Evolutionary conservation across 139 green algal species (phyloP).

Genomic region (Eudorina sp.): DNA sequence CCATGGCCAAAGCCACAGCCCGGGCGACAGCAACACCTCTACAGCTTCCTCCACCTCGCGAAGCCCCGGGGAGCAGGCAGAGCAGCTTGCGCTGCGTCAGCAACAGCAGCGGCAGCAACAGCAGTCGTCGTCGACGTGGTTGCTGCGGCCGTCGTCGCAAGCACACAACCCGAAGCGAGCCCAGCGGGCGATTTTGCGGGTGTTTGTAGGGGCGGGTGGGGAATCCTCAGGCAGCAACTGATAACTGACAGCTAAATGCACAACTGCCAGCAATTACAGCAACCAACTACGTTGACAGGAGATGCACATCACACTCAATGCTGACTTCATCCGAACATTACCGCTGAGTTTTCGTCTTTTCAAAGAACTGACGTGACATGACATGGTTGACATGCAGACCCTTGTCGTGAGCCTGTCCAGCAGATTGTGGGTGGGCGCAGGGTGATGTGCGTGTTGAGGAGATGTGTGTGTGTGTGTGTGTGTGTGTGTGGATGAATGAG

Average conservation of each 20-base stretch:
- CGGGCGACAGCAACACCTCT: not conserved
- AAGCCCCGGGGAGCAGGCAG: not conserved
- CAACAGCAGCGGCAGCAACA: conserved; percentile 5
- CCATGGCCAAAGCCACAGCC: not conserved
- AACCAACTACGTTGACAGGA: no score
- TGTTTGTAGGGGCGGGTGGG: conserved; percentile 18
- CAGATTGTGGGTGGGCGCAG: no score
- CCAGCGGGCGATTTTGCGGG: not conserved
- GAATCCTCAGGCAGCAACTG: conserved; percentile 13
- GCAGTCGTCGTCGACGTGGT: not conserved
- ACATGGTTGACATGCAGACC: no score
- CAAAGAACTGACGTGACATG: no score
- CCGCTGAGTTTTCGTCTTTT: no score
- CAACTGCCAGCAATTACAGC: not conserved
- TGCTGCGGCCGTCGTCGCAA: not conserved
- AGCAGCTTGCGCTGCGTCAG: not conserved
- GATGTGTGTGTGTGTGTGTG: not conserved
- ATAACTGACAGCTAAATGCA: not conserved
- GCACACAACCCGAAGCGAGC: not conserved
- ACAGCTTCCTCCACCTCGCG: not conserved
- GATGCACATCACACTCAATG: no score
- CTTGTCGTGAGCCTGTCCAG: no score
- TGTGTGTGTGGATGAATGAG: not conserved
- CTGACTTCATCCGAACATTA: no score
- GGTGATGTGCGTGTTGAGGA: no score